Evolutionary conservation across 257 asterid genomes (phyloP).

Genomic region (Przewalskia tangutica): DNA sequence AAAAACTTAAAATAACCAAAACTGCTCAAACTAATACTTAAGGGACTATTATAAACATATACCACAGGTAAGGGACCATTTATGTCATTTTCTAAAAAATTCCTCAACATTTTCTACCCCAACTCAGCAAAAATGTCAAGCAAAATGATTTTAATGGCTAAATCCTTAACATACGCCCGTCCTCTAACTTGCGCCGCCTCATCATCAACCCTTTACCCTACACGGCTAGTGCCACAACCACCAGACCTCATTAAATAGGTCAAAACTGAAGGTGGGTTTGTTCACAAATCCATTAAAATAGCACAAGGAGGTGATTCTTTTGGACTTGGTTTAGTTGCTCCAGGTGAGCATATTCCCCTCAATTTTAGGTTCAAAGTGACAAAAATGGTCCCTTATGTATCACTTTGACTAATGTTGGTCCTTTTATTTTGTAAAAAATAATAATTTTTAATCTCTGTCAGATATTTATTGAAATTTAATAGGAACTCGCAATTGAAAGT

Average conservation of each 20-base stretch:
- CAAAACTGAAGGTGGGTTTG: constrained; percentile 79
- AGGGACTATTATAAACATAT: no score
- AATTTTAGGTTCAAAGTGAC: constrained; percentile 27
- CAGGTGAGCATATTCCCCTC: constrained; percentile 71
- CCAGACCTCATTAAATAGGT: constrained; percentile 95
- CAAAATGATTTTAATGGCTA: constrained; percentile 44
- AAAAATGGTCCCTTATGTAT: constrained; percentile 24
- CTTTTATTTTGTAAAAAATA: background rate
- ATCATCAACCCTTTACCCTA: constrained; percentile 33
- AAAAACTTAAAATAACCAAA: no score
- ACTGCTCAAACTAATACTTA: no score
- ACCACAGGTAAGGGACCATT: no score
- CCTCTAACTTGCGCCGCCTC: constrained; percentile 51
- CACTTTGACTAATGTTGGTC: constrained; percentile 43
- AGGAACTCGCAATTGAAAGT: background rate
- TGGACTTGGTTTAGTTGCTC: constrained; percentile 58
- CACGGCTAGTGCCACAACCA: constrained; percentile 53
- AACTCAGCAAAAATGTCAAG: constrained; percentile 8
- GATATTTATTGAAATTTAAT: no score
- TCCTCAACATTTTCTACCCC: no score
- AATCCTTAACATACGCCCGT: constrained; percentile 52
- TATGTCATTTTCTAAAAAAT: no score
- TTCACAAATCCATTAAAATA: constrained; percentile 59
- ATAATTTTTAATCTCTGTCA: no score
- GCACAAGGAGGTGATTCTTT: constrained; percentile 26